These are phyloP conservation scores for Luvunga scandens DNA, from an alignment of 345 rosid genomes.

Conservation along the genomic window DNA sequence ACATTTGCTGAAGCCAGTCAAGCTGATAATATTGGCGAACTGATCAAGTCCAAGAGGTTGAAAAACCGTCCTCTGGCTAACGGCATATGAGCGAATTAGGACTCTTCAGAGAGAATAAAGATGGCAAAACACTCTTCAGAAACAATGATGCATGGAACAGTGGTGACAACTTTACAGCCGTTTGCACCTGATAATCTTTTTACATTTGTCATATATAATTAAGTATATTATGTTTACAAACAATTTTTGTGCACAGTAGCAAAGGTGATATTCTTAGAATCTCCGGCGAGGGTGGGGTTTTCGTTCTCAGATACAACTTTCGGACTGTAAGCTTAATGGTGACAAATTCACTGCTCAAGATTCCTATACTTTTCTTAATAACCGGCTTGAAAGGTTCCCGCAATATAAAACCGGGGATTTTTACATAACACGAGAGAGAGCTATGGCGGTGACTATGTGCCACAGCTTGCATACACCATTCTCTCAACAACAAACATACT, in stretches of 20 bases:
- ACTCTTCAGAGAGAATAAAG: conserved; percentile 29
- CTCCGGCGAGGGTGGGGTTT: conserved; percentile 45
- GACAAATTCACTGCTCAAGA: conserved; percentile 32
- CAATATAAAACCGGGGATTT: conserved; percentile 43
- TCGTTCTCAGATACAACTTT: conserved; percentile 24
- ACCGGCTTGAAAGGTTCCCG: conserved; percentile 53
- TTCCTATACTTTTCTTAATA: conserved; percentile 38
- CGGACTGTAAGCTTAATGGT: conserved; percentile 20
- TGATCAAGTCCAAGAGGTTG: conserved; percentile 2
- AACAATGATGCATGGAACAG: conserved; percentile 35
- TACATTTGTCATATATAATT: no score
- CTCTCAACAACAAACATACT: conserved; percentile 24
- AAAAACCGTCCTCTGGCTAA: not conserved
- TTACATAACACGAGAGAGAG: conserved; percentile 44
- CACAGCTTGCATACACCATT: conserved; percentile 32
- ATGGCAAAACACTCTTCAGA: conserved; percentile 30
- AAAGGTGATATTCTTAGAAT: conserved; percentile 37
- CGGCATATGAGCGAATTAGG: conserved; percentile 28
- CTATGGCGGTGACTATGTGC: conserved; percentile 51
- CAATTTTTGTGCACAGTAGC: conserved; percentile 20
- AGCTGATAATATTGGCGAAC: not conserved
- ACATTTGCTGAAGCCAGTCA: not conserved
- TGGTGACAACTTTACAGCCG: conserved; percentile 4
- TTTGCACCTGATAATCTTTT: no score
- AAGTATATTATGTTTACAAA: no score